Conservation (phyloP, 257 asterid genomes). For the Mentha longifolia region DNA sequence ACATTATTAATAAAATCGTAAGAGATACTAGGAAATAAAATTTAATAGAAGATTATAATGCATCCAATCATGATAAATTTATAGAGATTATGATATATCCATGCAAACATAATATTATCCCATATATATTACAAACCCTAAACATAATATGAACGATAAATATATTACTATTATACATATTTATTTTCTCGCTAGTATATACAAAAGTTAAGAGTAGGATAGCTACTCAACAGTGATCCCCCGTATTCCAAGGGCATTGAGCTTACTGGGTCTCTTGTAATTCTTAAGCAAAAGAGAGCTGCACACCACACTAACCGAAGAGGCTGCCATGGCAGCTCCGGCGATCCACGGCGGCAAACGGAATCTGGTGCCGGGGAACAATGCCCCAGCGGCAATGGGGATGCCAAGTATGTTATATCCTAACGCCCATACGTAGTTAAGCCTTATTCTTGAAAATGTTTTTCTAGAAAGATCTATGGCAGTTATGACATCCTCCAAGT, state of each 20-base stretch:
- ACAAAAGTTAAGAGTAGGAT: background rate
- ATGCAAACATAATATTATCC: too few species aligned
- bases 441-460: conserved; percentile 66
- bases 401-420: conserved; percentile 74
- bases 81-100: too few species aligned
- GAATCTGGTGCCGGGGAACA: conserved; percentile 60
- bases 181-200: background rate
- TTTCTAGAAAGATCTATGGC: conserved; percentile 75
- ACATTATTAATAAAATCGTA: too few species aligned
- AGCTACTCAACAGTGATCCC: conserved; percentile 40
- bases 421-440: conserved; percentile 77
- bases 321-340: conserved; percentile 68
- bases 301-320: conserved; percentile 63
- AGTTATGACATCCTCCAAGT: conserved; percentile 79
- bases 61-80: too few species aligned
- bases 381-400: conserved; percentile 77
- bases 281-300: conserved; percentile 58
- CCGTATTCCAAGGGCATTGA: conserved; percentile 42
- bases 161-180: too few species aligned
- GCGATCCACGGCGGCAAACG: conserved; percentile 64
- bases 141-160: too few species aligned
- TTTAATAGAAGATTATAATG: too few species aligned
- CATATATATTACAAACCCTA: too few species aligned
- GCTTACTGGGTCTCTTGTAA: conserved; percentile 45
- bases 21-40: too few species aligned